A percentile compares a stretch with the other conserved stretches of the same genome.
These are phyloP conservation scores for Theobroma cacao DNA, from an alignment of 345 rosid species.

Conservation along the genomic window DNA sequence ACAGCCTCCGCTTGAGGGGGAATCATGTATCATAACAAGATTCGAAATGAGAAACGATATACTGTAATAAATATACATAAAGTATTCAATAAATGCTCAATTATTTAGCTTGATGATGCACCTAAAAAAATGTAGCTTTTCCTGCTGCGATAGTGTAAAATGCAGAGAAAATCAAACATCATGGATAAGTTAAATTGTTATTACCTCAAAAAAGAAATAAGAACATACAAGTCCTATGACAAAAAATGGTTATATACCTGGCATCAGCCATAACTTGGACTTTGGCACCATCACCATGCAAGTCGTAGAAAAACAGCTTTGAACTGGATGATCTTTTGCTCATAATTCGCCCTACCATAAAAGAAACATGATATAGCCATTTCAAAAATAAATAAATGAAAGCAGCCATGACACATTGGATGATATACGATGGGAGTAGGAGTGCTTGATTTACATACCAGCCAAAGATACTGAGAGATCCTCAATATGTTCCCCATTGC, in stretches of 20 bases:
- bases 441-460: conserved; percentile 36
- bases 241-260: conserved; percentile 41
- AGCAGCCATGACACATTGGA: background rate
- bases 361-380: background rate
- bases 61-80: background rate
- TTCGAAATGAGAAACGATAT: background rate
- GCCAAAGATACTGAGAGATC: conserved; percentile 58
- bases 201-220: background rate
- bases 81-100: background rate
- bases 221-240: background rate
- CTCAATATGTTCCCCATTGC: conserved; percentile 74
- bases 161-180: background rate
- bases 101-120: background rate
- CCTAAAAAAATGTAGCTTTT: background rate
- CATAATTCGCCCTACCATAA: conserved; percentile 78
- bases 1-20: background rate
- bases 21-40: background rate
- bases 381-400: background rate
- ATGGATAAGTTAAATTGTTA: background rate
- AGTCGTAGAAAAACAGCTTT: conserved; percentile 87
- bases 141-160: background rate
- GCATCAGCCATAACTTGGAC: conserved; percentile 98
- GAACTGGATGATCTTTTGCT: conserved; percentile 84
- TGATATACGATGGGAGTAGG: background rate
- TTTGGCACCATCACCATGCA: conserved; percentile 68